phyloP scores from a whole-genome alignment of 1,284 basidiomycete species.

The Ustilago tritici region DNA sequence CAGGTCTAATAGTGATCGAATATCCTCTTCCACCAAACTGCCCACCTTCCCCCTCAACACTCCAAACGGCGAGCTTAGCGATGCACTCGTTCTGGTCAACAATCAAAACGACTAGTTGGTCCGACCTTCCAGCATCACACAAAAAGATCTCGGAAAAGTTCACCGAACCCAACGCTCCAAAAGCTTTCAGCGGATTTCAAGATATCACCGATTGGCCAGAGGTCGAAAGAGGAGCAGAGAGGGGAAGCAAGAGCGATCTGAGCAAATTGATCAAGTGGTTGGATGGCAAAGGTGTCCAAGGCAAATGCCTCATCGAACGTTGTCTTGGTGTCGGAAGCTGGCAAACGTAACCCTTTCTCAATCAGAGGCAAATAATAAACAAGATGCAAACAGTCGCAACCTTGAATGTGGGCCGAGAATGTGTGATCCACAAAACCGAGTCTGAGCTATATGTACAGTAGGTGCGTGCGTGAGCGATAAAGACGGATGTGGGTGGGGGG shows the following conservation, averaged over 20 bases:
- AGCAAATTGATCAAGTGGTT: constrained; percentile 43
- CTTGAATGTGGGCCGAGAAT: background rate
- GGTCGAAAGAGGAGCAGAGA: constrained; percentile 23
- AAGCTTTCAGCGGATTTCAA: constrained; percentile 27
- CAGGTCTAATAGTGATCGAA: constrained; percentile 58
- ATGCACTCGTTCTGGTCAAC: constrained; percentile 52
- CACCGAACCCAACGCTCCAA: constrained; percentile 1
- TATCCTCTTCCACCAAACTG: constrained; percentile 34
- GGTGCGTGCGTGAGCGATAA: background rate
- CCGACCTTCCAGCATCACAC: constrained; percentile 53
- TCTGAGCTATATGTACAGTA: background rate
- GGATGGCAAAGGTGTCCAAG: constrained; percentile 26
- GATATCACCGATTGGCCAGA: constrained; percentile 54
- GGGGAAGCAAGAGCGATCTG: constrained; percentile 46
- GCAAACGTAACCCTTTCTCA: constrained; percentile 4
- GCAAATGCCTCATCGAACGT: constrained; percentile 24
- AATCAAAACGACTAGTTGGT: constrained; percentile 51
- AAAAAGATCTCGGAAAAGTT: constrained; percentile 60
- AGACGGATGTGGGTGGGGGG: background rate
- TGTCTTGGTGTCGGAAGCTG: constrained; percentile 38
- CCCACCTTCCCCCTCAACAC: background rate
- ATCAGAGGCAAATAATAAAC: background rate
- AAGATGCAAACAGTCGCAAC: background rate
- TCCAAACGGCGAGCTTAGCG: constrained; percentile 3
- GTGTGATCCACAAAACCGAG: constrained; percentile 1